Evolutionary conservation across 192 early-diverging fungal species (phyloP).

Genomic region (Umbelopsis ramanniana): DNA sequence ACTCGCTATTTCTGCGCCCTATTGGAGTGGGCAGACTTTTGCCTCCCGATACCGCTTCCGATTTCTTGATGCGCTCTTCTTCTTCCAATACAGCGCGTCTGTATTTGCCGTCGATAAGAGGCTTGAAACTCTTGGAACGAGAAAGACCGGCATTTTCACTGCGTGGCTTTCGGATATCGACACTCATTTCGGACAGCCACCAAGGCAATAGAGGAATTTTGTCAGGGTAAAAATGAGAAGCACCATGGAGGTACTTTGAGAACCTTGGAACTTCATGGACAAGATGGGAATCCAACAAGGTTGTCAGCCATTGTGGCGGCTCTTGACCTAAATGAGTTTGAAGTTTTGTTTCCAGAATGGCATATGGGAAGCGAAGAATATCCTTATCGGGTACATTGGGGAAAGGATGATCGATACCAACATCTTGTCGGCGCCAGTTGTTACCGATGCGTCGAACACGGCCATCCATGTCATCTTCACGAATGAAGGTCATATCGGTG

Average conservation of each 20-base stretch:
- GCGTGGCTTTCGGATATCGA: slow-evolving; percentile 54
- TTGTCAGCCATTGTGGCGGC: slow-evolving; percentile 34
- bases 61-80: slow-evolving; percentile 25
- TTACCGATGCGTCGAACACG: slow-evolving; percentile 67
- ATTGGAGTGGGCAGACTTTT: not conserved
- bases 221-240: slow-evolving; percentile 48
- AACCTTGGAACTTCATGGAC: slow-evolving; percentile 55
- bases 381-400: slow-evolving; percentile 26
- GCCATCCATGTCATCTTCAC: slow-evolving; percentile 32
- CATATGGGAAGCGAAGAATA: slow-evolving; percentile 41
- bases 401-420: slow-evolving; percentile 49
- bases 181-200: slow-evolving; percentile 58
- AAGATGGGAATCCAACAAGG: slow-evolving; percentile 42
- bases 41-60: slow-evolving; percentile 17
- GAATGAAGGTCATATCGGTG: slow-evolving; percentile 40
- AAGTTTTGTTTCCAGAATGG: slow-evolving; percentile 39
- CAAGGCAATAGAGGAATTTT: slow-evolving; percentile 52
- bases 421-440: slow-evolving; percentile 43
- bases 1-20: not conserved
- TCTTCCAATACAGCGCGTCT: slow-evolving; percentile 34
- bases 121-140: slow-evolving; percentile 41
- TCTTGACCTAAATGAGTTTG: slow-evolving; percentile 44
- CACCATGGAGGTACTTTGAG: slow-evolving; percentile 53
- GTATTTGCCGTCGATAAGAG: slow-evolving; percentile 40
- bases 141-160: slow-evolving; percentile 38